A percentile compares a stretch with the other conserved stretches of the same genome.
Conservation (phyloP, 257 asterid genomes). For the Schizonepeta tenuifolia region DNA sequence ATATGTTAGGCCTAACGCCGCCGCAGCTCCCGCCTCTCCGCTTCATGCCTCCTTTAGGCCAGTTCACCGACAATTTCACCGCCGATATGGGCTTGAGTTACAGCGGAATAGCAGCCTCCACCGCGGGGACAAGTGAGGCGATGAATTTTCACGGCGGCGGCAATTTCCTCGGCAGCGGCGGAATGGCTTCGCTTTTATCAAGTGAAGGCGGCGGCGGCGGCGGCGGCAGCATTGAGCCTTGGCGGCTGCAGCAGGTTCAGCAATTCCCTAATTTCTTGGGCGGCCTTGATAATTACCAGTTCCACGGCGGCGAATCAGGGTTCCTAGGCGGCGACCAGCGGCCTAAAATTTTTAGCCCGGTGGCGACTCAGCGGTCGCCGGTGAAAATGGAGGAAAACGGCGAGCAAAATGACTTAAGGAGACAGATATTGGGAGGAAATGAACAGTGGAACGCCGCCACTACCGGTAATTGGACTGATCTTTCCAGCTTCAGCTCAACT, state of each 20-base stretch:
- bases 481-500: slow-evolving; percentile 76
- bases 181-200: slow-evolving; percentile 46
- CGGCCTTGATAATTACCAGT: slow-evolving; percentile 43
- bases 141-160: slow-evolving; percentile 52
- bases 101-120: slow-evolving; percentile 47
- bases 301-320: slow-evolving; percentile 48
- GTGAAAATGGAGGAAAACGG: slow-evolving; percentile 69
- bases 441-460: slow-evolving; percentile 53
- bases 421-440: slow-evolving; percentile 63
- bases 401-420: slow-evolving; percentile 49
- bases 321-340: slow-evolving; percentile 45
- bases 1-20: slow-evolving; percentile 50
- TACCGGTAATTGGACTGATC: slow-evolving; percentile 63
- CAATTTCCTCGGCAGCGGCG: slow-evolving; percentile 49
- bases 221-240: slow-evolving; percentile 56
- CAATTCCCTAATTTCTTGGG: slow-evolving; percentile 75
- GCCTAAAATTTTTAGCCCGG: slow-evolving; percentile 52
- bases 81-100: slow-evolving; percentile 51
- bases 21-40: slow-evolving; percentile 54
- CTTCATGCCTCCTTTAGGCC: slow-evolving; percentile 69
- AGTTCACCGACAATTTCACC: slow-evolving; percentile 51
- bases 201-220: slow-evolving; percentile 14
- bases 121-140: slow-evolving; percentile 42
- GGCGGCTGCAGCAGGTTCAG: slow-evolving; percentile 65
- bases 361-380: slow-evolving; percentile 47